Evolutionary conservation across 1,284 basidiomycete genomes (phyloP).

Genomic region (Melampsora americana): DNA sequence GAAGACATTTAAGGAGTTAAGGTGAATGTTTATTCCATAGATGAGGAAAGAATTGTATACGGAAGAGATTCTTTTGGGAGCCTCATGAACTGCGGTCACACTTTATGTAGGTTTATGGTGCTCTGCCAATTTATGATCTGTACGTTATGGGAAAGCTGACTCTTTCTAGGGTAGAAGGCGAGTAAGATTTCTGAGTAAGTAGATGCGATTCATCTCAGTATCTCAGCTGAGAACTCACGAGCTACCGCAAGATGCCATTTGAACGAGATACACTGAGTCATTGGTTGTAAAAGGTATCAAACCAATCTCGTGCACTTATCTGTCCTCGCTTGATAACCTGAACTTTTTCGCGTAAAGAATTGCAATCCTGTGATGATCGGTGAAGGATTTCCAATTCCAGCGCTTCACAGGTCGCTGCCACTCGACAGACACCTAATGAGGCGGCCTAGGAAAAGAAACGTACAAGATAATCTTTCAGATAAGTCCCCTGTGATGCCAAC

Average conservation of each 20-base stretch:
- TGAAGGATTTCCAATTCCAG: slow-evolving; percentile 31
- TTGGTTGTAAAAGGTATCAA: slow-evolving; percentile 27
- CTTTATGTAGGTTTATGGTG: no score
- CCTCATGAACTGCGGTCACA: no score
- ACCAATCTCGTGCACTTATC: slow-evolving; percentile 20
- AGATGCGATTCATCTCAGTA: no score
- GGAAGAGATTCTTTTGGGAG: no score
- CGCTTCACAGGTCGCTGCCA: slow-evolving; percentile 33
- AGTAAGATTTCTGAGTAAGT: no score
- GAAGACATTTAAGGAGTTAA: no score
- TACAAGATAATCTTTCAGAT: neutral
- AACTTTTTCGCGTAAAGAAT: slow-evolving; percentile 26
- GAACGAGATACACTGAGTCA: neutral
- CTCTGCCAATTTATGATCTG: no score
- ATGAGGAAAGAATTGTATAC: no score
- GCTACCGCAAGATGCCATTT: neutral
- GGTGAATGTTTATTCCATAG: no score
- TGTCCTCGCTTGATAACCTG: slow-evolving; percentile 24
- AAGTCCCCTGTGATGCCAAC: neutral
- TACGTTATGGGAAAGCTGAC: no score
- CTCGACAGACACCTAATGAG: slow-evolving; percentile 27
- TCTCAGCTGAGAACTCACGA: no score
- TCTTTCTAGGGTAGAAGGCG: no score
- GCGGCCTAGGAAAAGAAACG: slow-evolving; percentile 21
- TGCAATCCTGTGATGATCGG: neutral